These are phyloP conservation scores for Sarcomyxa edulis DNA, from an alignment of 768 basidiomycete species.

Conservation along the genomic window DNA sequence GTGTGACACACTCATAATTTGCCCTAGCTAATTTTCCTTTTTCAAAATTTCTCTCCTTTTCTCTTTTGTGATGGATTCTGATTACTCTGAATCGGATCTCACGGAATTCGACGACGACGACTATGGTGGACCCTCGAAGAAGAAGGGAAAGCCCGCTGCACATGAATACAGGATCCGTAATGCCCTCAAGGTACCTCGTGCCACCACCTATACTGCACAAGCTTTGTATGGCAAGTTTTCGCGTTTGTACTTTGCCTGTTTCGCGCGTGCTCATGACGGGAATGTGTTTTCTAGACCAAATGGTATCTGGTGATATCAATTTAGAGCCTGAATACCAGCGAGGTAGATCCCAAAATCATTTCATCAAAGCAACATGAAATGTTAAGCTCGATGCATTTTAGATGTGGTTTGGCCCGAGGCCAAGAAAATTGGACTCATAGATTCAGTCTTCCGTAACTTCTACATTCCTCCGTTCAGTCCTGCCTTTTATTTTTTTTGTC, in stretches of 20 bases:
- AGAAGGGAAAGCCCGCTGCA: constrained; percentile 2
- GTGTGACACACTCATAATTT: constrained; percentile 14
- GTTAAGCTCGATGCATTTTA: constrained; percentile 15
- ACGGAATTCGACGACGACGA: constrained; percentile 24
- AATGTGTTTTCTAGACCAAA: too few relatives aligned
- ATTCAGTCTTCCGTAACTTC: constrained; percentile 74
- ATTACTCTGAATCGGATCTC: constrained; percentile 28
- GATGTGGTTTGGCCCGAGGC: constrained; percentile 77
- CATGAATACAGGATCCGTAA: constrained; percentile 29
- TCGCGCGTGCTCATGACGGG: too few relatives aligned
- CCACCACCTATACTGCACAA: constrained; percentile 61
- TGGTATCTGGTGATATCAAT: constrained; percentile 61
- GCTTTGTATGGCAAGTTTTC: constrained; percentile 47
- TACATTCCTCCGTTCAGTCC: constrained; percentile 67
- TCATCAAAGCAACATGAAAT: background rate
- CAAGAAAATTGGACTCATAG: constrained; percentile 73
- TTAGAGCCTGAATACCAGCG: constrained; percentile 78
- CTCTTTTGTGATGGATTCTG: constrained; percentile 8
- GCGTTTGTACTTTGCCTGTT: too few relatives aligned
- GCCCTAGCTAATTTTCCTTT: constrained; percentile 12
- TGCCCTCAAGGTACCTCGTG: constrained; percentile 48
- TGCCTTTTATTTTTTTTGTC: background rate
- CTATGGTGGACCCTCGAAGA: constrained; percentile 8
- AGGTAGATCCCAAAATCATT: constrained; percentile 32
- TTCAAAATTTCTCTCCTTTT: too few relatives aligned